Evolutionary conservation across 176 grass and related monocot species (phyloP), one percentile per base, ranked within the genome.

Genomic region (Metroxylon sagu): DNA sequence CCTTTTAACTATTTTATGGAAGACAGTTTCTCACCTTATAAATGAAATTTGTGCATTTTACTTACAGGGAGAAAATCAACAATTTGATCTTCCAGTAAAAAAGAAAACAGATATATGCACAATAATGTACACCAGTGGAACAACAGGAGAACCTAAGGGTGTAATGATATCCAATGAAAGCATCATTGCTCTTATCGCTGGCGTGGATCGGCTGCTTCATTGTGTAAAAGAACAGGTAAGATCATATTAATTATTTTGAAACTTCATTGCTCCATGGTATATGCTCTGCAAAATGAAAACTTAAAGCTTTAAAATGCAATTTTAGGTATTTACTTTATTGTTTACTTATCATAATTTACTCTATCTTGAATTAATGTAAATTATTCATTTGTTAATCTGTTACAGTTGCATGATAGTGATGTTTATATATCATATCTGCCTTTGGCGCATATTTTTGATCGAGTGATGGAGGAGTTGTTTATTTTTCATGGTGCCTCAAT

Each of bases 361-460:
- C 35, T 12, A 43, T 2, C 35, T 43, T 10, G 2, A 43, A 43
- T 43, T 43, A 12, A 14, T 14, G 35, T 43, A 43, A n/a, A 52
- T 50, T 54, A 23, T 14, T 57, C 59, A 15, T 69, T 8, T 53
- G 12, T 49, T 59, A 14, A 66, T 14, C 16, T 56, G n/a, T 50
- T 76, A 54, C 77, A 97, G 92, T 82, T 90, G 4, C 14, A 39
- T 66, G 69, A 88, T 43, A 26, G 82, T 57, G 92, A 91, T 77
- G 72, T 87, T 62, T 97, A 97, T 75, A 43, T 97, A 54, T 97
- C 92, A 63, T 97, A 97, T 85, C 92, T 97, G 39, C 92, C 92
- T 15, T 74, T 97, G 14, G 92, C 92, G 51, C 92, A 97, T 77
- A 52, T 86, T 63, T 97, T 97, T 57, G 92, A 96, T 78, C 77